These are phyloP conservation scores for Lippia alba DNA, from an alignment of 305 asterid genomes.

Conservation along the genomic window DNA sequence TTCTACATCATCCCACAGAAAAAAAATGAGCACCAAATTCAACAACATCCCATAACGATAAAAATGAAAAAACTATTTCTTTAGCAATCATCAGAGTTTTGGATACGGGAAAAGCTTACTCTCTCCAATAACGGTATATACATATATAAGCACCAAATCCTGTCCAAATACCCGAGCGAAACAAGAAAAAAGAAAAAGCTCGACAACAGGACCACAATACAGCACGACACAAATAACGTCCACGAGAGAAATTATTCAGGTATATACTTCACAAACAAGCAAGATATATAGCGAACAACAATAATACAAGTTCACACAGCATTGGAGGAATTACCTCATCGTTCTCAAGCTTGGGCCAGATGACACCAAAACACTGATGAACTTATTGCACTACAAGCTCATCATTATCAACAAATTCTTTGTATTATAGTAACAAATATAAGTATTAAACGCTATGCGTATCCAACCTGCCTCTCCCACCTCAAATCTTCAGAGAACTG, in stretches of 20 bases:
- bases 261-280: not conserved
- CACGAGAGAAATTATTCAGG: conserved; percentile 2
- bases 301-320: conserved; percentile 14
- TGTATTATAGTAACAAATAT: not conserved
- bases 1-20: no score
- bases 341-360: conserved; percentile 3
- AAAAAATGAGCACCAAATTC: no score
- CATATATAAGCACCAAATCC: conserved; percentile 2
- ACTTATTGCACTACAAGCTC: not conserved
- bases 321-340: conserved; percentile 19
- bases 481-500: conserved; percentile 76
- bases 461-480: conserved; percentile 80
- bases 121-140: not conserved
- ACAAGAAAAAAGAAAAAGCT: not conserved
- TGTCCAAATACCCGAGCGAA: conserved; percentile 9
- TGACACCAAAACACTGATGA: not conserved
- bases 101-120: not conserved
- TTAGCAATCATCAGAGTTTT: not conserved
- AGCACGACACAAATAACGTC: conserved; percentile 4
- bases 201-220: conserved; percentile 3
- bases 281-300: conserved; percentile 14
- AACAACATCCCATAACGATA: no score
- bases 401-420: conserved; percentile 4
- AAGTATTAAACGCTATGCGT: conserved; percentile 40
- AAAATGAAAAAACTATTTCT: no score